Evolutionary conservation across 257 asterid species (phyloP).

Genomic region (Salvia hispanica): DNA sequence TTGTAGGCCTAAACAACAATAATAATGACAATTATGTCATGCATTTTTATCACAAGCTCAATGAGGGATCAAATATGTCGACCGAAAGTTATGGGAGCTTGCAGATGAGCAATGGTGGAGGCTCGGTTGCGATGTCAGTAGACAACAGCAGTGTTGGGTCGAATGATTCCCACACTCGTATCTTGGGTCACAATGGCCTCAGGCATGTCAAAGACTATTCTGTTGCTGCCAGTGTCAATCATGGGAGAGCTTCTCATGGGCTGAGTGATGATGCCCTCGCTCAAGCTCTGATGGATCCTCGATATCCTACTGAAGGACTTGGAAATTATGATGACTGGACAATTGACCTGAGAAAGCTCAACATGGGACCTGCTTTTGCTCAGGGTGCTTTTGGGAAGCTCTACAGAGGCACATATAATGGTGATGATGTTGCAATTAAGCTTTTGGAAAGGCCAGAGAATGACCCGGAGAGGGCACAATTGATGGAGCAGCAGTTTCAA

Average conservation of each 20-base stretch:
- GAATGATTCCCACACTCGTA: slow-evolving; percentile 79
- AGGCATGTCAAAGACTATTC: slow-evolving; percentile 80
- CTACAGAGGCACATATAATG: slow-evolving; percentile 84
- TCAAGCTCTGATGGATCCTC: slow-evolving; percentile 87
- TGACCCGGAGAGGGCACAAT: slow-evolving; percentile 75
- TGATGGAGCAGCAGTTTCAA: slow-evolving; percentile 98
- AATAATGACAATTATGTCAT: slow-evolving; percentile 71
- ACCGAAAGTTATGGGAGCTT: slow-evolving; percentile 83
- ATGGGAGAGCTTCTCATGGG: slow-evolving; percentile 65
- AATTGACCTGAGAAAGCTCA: slow-evolving; percentile 87
- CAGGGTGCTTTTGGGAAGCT: slow-evolving; percentile 99
- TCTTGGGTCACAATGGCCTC: slow-evolving; percentile 84
- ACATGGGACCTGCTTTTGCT: slow-evolving; percentile 98
- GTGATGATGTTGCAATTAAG: slow-evolving; percentile 94
- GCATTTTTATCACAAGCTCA: slow-evolving; percentile 80
- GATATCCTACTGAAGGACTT: slow-evolving; percentile 84
- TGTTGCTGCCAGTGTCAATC: slow-evolving; percentile 78
- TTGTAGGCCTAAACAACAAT: slow-evolving; percentile 71
- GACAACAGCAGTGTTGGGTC: slow-evolving; percentile 94
- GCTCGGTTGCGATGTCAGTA: slow-evolving; percentile 88
- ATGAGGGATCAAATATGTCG: slow-evolving; percentile 91
- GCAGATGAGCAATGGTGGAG: slow-evolving; percentile 91
- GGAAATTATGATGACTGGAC: slow-evolving; percentile 91
- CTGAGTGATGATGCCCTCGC: slow-evolving; percentile 87
- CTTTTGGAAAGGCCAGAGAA: slow-evolving; percentile 91